These are phyloP conservation scores for Syncephalis fuscata DNA, from an alignment of 371 early-diverging fungal genomes.

Conservation along the genomic window DNA sequence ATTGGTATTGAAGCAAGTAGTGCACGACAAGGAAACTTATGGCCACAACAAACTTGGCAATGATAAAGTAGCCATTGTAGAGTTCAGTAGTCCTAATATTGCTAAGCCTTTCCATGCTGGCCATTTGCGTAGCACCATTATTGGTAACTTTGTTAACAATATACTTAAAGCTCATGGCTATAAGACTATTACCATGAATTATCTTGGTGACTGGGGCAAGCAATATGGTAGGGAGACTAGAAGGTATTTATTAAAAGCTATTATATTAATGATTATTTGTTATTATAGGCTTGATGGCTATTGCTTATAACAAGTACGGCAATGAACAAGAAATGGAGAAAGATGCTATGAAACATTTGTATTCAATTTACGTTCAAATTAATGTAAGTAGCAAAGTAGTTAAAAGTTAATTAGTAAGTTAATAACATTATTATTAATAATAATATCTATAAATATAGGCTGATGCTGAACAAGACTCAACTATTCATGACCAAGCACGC, in stretches of 20 bases:
- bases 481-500: slow-evolving; percentile 80
- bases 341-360: slow-evolving; percentile 92
- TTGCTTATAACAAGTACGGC: slow-evolving; percentile 84
- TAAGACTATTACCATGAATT: slow-evolving; percentile 84
- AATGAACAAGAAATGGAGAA: slow-evolving; percentile 51
- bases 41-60: slow-evolving; percentile 48
- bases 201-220: slow-evolving; percentile 99
- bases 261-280: neutral
- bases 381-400: slow-evolving; percentile 61
- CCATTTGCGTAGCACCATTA: slow-evolving; percentile 96
- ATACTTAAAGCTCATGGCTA: slow-evolving; percentile 80
- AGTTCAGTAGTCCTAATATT: slow-evolving; percentile 98
- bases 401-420: no score
- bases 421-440: no score
- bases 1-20: slow-evolving; percentile 28
- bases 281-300: slow-evolving; percentile 61
- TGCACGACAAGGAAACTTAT: slow-evolving; percentile 25
- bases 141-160: slow-evolving; percentile 90
- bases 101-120: slow-evolving; percentile 99
- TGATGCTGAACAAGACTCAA: slow-evolving; percentile 46
- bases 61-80: slow-evolving; percentile 66
- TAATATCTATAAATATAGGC: slow-evolving; percentile 10
- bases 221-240: slow-evolving; percentile 64
- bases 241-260: neutral
- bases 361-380: slow-evolving; percentile 89